Evolutionary conservation across 2,329 filamentous ascomycete species (phyloP), one percentile per base, ranked within the genome.

Genomic region (Scedosporium boydii): DNA sequence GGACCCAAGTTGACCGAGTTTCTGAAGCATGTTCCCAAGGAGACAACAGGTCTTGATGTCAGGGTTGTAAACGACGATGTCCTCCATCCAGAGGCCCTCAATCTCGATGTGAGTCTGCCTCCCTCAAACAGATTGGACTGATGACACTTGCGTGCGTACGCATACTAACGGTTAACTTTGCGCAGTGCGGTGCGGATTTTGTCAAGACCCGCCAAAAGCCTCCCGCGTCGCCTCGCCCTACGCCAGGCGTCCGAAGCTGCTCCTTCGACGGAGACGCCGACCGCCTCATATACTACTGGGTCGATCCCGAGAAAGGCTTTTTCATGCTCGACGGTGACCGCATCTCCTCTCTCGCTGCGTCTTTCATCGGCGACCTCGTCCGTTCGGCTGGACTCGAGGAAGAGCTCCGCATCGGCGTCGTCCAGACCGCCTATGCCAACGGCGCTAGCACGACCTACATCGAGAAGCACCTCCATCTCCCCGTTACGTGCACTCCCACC

Each of bases 391-490:
- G 90, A 14, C 83, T 99, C 34, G 81, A 86, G 58, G 84, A 89
- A 29, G 88, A 93, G 65, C 82, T 98, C 67, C 91, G 90, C 71
- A 93, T 98, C 65, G 95, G 93, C 64, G 91, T 99, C 61, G 89
- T 99, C 12, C 95, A 99, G 77, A 99, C 95, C 1, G 95, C 95
- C 21, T 99, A 99, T 73, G 95, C 95, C 74, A 99, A 99, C 74
- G 95, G 95, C 59, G 89, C 93, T 26, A 93, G 91, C 72, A 98
- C 95, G 41, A 88, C 89, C 70, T 98, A 96, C 75, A 89, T 99
- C 62, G 86, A 91, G 72, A 90, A 95, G 73, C 88, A 90, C 66
- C 83, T 98, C 62, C 89, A 90, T 70, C 86, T 99, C 51, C 93
- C 93, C 58, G 91, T 96, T 23, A 87, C 96, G 64, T 96, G 90